Conservation (phyloP, 352 stramenopile genomes). For the Globisporangium iwayamae region DNA sequence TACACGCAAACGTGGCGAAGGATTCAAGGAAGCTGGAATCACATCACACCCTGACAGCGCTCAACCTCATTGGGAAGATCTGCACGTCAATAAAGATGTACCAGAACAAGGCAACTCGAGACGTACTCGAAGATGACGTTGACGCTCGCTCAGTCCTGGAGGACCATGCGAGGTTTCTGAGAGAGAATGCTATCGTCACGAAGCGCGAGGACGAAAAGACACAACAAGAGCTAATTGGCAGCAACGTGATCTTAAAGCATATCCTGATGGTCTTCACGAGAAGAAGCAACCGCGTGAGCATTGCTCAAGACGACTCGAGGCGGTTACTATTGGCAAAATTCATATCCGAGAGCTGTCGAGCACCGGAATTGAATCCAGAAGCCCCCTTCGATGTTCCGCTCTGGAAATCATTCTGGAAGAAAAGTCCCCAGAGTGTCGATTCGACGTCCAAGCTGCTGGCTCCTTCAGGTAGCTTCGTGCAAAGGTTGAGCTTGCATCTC, state of each 20-base stretch:
- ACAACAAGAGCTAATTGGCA: slow-evolving; percentile 3
- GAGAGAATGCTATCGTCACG: slow-evolving; percentile 15
- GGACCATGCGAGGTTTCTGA: slow-evolving; percentile 46
- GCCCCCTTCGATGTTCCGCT: slow-evolving; percentile 22
- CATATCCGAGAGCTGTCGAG: slow-evolving; percentile 25
- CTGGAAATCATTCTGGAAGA: slow-evolving; percentile 55
- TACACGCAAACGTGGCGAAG: slow-evolving; percentile 50
- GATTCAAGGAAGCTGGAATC: slow-evolving; percentile 66
- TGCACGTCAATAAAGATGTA: slow-evolving; percentile 68
- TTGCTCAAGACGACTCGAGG: slow-evolving; percentile 40
- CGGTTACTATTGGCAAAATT: slow-evolving; percentile 60
- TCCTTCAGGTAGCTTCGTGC: slow-evolving; percentile 39
- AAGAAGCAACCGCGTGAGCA: slow-evolving; percentile 21
- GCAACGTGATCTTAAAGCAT: slow-evolving; percentile 47
- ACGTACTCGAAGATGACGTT: slow-evolving; percentile 43
- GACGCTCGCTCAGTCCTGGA: slow-evolving; percentile 34
- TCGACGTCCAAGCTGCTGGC: slow-evolving; percentile 40
- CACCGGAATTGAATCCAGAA: not conserved
- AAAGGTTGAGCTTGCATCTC: slow-evolving; percentile 45
- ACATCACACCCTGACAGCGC: slow-evolving; percentile 56
- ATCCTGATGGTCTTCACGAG: slow-evolving; percentile 59
- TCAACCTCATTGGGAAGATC: slow-evolving; percentile 76
- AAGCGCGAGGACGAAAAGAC: slow-evolving; percentile 8
- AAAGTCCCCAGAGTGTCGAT: slow-evolving; percentile 24
- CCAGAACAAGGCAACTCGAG: slow-evolving; percentile 31